These are phyloP conservation scores for Talaromyces nanjingensis DNA, from an alignment of 495 filamentous ascomycete genomes.

Conservation along the genomic window DNA sequence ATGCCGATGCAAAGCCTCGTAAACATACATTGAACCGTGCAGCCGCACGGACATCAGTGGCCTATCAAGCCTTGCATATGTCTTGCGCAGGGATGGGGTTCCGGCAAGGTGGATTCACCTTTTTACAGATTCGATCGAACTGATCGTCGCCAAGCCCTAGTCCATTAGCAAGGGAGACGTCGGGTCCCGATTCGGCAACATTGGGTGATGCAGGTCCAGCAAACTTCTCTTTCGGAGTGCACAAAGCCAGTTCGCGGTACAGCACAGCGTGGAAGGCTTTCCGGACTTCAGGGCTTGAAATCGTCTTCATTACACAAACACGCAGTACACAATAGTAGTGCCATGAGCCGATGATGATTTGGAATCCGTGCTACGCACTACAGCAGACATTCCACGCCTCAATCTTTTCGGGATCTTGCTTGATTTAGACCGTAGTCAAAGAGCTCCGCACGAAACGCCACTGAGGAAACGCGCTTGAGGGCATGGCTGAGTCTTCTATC, in stretches of 20 bases:
- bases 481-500: background rate
- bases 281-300: background rate
- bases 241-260: background rate
- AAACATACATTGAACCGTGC: slow-evolving; percentile 33
- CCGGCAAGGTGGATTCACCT: slow-evolving; percentile 32
- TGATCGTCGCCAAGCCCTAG: slow-evolving; percentile 13
- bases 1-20: slow-evolving; percentile 36
- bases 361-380: background rate
- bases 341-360: slow-evolving; percentile 2
- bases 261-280: background rate
- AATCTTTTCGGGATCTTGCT: background rate
- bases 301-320: background rate
- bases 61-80: slow-evolving; percentile 42
- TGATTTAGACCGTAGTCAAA: background rate
- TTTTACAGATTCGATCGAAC: slow-evolving; percentile 4
- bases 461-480: background rate
- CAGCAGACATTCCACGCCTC: background rate
- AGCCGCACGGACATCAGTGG: slow-evolving; percentile 32
- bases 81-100: slow-evolving; percentile 35
- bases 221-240: slow-evolving; percentile 1
- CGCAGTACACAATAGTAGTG: background rate
- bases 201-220: slow-evolving; percentile 6
- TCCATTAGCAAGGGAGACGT: slow-evolving; percentile 27
- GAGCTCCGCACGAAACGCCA: background rate
- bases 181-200: slow-evolving; percentile 16